Evolutionary conservation across 139 green algal species (phyloP).

Genomic region (Chlorella vulgaris): DNA sequence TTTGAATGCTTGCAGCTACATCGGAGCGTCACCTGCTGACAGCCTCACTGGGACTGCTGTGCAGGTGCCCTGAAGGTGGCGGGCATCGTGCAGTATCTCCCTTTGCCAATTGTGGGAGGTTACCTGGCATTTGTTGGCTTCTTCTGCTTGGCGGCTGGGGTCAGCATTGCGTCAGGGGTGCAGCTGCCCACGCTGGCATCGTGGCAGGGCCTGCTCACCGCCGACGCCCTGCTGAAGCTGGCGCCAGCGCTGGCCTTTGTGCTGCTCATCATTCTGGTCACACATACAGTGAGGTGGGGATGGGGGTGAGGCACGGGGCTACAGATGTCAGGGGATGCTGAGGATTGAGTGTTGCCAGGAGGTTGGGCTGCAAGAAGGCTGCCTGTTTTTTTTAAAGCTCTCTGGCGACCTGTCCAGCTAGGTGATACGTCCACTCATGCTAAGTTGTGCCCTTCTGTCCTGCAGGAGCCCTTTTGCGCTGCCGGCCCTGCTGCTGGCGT

Average conservation of each 20-base stretch:
- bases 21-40: no score
- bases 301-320: no score
- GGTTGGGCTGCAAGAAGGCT: no score
- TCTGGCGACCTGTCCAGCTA: background rate
- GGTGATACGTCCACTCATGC: no score
- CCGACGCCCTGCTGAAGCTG: slow-evolving; percentile 61
- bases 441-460: no score
- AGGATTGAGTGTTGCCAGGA: no score
- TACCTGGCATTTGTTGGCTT: slow-evolving; percentile 60
- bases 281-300: slow-evolving; percentile 39
- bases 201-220: background rate
- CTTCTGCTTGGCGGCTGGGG: slow-evolving; percentile 69
- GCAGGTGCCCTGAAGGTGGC: slow-evolving; percentile 68
- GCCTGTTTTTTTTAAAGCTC: no score
- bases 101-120: slow-evolving; percentile 75
- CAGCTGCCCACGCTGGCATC: slow-evolving; percentile 16
- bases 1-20: no score
- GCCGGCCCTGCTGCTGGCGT: slow-evolving; percentile 55
- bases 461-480: slow-evolving; percentile 60
- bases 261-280: slow-evolving; percentile 41
- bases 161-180: slow-evolving; percentile 19
- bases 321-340: no score
- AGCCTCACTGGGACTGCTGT: background rate
- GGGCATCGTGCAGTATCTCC: slow-evolving; percentile 79
- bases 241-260: slow-evolving; percentile 49